Conservation (phyloP, 2,329 filamentous ascomycete species). For the Pseudogymnoascus sp. region DNA sequence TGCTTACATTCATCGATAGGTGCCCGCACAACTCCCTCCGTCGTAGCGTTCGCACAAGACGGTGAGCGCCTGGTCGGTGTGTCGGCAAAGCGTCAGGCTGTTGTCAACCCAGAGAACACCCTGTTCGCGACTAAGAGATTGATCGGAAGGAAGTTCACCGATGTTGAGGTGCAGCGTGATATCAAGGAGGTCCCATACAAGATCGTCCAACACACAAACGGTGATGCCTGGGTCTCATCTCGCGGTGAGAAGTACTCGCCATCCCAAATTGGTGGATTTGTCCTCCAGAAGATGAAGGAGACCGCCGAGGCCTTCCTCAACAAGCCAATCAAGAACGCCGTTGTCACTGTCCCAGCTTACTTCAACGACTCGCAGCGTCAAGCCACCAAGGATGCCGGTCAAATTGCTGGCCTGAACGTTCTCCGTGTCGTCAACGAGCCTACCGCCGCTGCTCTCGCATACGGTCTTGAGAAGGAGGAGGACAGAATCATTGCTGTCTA, state of each 20-base stretch:
- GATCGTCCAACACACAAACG: slow-evolving; percentile 94
- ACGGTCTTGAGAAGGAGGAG: slow-evolving; percentile 89
- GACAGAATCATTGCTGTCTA: slow-evolving; percentile 90
- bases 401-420: slow-evolving; percentile 92
- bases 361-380: slow-evolving; percentile 99
- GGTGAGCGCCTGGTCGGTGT: slow-evolving; percentile 95
- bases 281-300: slow-evolving; percentile 99
- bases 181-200: slow-evolving; percentile 98
- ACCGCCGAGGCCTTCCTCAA: slow-evolving; percentile 88
- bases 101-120: slow-evolving; percentile 97
- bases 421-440: slow-evolving; percentile 98
- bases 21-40: slow-evolving; percentile 84
- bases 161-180: slow-evolving; percentile 88
- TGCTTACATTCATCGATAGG: slow-evolving; percentile 37
- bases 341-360: slow-evolving; percentile 94
- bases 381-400: slow-evolving; percentile 95
- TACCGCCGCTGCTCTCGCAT: slow-evolving; percentile 88
- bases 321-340: slow-evolving; percentile 88
- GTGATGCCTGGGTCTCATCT: slow-evolving; percentile 91
- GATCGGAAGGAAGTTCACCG: slow-evolving; percentile 94
- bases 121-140: slow-evolving; percentile 98
- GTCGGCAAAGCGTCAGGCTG: slow-evolving; percentile 93
- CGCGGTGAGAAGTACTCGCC: slow-evolving; percentile 94
- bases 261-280: slow-evolving; percentile 95
- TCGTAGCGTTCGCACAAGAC: slow-evolving; percentile 91